Percentiles rank a stretch among this genome's conserved stretches.
Evolutionary conservation across 2,329 filamentous ascomycete genomes (phyloP).

Genomic region (Botrytis squamosa): DNA sequence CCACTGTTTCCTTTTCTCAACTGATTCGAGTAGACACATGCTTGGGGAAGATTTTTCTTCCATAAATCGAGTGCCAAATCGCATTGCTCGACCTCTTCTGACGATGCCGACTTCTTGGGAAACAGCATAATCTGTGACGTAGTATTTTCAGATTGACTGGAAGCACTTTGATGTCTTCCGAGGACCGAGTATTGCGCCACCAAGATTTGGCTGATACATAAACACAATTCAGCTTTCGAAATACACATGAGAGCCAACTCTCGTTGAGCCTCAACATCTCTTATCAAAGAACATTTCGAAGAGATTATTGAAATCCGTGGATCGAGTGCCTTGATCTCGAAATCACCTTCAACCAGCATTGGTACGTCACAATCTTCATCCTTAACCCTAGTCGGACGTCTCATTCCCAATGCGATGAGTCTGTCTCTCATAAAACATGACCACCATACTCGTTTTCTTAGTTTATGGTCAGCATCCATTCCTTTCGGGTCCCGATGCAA

Average conservation of each 20-base stretch:
- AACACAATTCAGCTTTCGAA: slow-evolving; percentile 83
- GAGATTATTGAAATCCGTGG: slow-evolving; percentile 68
- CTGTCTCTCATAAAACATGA: slow-evolving; percentile 94
- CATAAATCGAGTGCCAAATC: slow-evolving; percentile 78
- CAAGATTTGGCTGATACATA: slow-evolving; percentile 86
- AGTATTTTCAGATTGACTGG: slow-evolving; percentile 69
- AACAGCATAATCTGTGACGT: slow-evolving; percentile 81
- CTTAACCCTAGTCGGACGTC: slow-evolving; percentile 87
- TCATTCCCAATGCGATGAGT: slow-evolving; percentile 89
- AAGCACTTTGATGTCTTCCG: slow-evolving; percentile 77
- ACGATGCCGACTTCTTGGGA: slow-evolving; percentile 81
- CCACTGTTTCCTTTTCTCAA: slow-evolving; percentile 58
- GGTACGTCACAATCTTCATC: slow-evolving; percentile 91
- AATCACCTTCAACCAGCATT: slow-evolving; percentile 81
- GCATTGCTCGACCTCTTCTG: slow-evolving; percentile 74
- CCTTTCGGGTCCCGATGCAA: slow-evolving; percentile 81
- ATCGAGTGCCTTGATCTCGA: slow-evolving; percentile 70
- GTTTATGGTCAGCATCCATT: slow-evolving; percentile 73
- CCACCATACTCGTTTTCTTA: slow-evolving; percentile 98
- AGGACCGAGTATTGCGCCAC: slow-evolving; percentile 90
- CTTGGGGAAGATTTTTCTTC: slow-evolving; percentile 68
- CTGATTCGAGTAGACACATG: slow-evolving; percentile 65
- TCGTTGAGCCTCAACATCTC: slow-evolving; percentile 70
- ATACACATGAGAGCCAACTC: slow-evolving; percentile 87
- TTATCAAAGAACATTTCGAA: slow-evolving; percentile 66